phyloP scores from a whole-genome alignment of 768 basidiomycete genomes.

The Pulveroboletus frians region DNA sequence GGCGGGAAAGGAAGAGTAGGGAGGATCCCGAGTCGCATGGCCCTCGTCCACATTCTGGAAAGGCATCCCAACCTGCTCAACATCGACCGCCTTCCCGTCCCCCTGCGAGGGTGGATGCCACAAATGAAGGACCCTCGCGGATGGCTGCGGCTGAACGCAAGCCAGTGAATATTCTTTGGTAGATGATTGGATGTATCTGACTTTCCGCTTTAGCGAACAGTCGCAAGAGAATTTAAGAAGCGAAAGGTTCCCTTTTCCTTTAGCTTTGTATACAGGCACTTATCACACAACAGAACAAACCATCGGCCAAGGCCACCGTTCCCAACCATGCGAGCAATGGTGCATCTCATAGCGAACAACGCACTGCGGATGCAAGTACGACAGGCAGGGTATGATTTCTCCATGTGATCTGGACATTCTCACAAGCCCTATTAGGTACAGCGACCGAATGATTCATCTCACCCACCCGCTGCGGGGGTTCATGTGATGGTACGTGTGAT shows the following conservation, averaged over 20 bases:
- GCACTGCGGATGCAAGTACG: neutral
- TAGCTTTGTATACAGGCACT: neutral
- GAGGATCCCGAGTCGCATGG: too few species aligned
- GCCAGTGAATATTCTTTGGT: too few species aligned
- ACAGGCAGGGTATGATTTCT: neutral
- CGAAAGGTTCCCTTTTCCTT: neutral
- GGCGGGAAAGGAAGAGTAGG: too few species aligned
- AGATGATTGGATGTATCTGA: too few species aligned
- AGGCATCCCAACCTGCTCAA: too few species aligned
- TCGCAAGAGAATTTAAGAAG: neutral
- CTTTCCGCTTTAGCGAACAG: neutral
- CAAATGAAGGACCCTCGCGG: too few species aligned
- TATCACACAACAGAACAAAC: neutral
- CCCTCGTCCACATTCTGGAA: too few species aligned
- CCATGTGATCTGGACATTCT: neutral
- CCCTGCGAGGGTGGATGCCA: too few species aligned
- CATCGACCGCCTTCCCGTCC: neutral
- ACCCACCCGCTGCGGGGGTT: neutral
- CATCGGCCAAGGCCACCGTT: neutral
- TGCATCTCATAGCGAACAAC: neutral
- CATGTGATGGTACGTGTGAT: neutral
- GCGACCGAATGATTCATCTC: neutral
- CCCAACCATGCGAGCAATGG: neutral
- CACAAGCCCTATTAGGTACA: neutral
- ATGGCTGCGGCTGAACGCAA: too few species aligned